phyloP scores from a whole-genome alignment of 495 filamentous ascomycete genomes.

The Aspergillus leporis region DNA sequence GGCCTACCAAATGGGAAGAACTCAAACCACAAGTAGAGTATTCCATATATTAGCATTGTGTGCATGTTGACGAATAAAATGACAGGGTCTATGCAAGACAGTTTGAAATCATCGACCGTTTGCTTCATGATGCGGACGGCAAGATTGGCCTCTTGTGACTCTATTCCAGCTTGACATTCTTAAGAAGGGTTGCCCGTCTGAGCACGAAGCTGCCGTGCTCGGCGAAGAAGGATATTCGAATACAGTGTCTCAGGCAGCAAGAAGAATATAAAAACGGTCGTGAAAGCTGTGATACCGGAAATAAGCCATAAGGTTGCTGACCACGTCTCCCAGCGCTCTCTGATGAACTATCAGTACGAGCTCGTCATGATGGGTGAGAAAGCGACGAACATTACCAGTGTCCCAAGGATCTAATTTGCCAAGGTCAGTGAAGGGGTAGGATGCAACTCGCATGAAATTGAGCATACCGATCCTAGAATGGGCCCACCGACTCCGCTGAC shows the following conservation, averaged over 20 bases:
- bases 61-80: conserved; percentile 22
- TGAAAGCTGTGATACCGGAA: conserved; percentile 34
- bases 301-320: conserved; percentile 16
- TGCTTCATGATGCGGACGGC: conserved; percentile 8
- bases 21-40: conserved; percentile 20
- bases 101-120: conserved; percentile 10
- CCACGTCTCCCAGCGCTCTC: conserved; percentile 15
- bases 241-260: conserved; percentile 52
- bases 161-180: not conserved
- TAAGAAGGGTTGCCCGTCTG: conserved; percentile 7
- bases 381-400: not conserved
- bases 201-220: conserved; percentile 44
- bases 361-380: not conserved
- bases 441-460: not conserved
- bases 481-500: conserved; percentile 20
- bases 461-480: conserved; percentile 18
- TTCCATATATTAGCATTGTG: conserved; percentile 18
- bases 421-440: not conserved
- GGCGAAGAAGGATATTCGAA: conserved; percentile 52
- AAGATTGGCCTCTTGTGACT: not conserved
- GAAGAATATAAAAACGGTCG: conserved; percentile 43
- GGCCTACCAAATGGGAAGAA: conserved; percentile 20
- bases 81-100: conserved; percentile 19
- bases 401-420: not conserved
- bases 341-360: not conserved